Evolutionary conservation across 1,139 yeast genomes (phyloP).

Genomic region (Suhomyces coccinellae): DNA sequence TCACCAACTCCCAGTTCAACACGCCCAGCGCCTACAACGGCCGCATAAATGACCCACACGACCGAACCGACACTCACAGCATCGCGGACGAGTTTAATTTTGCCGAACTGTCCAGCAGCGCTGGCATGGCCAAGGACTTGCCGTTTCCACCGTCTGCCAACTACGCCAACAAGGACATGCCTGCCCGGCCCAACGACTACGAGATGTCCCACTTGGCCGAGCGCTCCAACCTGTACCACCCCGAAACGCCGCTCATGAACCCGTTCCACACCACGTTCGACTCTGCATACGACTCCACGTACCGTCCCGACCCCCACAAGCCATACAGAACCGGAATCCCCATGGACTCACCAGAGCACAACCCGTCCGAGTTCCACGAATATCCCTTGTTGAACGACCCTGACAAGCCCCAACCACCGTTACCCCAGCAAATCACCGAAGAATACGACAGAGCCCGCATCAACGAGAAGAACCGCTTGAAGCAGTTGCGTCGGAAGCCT

Average conservation of each 20-base stretch:
- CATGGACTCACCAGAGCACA: conserved; percentile 5
- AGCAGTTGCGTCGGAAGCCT: conserved; percentile 26
- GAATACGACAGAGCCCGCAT: conserved; percentile 4
- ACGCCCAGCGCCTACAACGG: background rate
- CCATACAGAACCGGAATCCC: conserved; percentile 5
- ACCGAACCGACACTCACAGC: background rate
- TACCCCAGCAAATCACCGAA: conserved; percentile 4
- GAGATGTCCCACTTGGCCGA: conserved; percentile 6
- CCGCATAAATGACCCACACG: no score
- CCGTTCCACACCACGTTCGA: conserved; percentile 9
- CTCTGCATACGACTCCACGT: background rate
- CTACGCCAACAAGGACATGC: conserved; percentile 5
- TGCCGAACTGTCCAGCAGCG: background rate
- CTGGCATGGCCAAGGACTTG: conserved; percentile 1
- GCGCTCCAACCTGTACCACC: background rate
- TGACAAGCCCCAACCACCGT: conserved; percentile 9
- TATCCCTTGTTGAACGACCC: conserved; percentile 6
- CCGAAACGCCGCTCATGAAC: conserved; percentile 10
- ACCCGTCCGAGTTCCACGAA: conserved; percentile 6
- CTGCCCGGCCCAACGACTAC: conserved; percentile 8
- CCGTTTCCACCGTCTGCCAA: conserved; percentile 7
- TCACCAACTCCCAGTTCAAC: background rate
- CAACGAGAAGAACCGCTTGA: conserved; percentile 13
- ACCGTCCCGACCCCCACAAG: background rate
- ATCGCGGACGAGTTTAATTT: conserved; percentile 5